Percentiles rank a stretch among this genome's conserved stretches.
Evolutionary conservation across 805 yeast species (phyloP).

Genomic region (Naumovozyma castellii): DNA sequence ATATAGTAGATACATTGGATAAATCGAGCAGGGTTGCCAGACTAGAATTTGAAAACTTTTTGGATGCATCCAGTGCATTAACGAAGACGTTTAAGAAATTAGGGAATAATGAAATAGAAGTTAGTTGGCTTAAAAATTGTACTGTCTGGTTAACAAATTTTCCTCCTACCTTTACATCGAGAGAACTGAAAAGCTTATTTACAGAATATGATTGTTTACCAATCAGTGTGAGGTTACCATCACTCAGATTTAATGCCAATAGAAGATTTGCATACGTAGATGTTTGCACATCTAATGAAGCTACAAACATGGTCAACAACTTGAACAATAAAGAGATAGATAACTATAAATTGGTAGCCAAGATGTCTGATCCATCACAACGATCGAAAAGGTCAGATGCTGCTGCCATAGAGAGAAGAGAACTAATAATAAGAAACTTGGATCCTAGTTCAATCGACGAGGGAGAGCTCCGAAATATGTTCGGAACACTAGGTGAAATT

Average conservation of each 20-base stretch:
- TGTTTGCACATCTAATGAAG: slow-evolving; percentile 35
- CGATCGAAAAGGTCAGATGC: slow-evolving; percentile 37
- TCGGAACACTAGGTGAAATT: slow-evolving; percentile 43
- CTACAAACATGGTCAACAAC: slow-evolving; percentile 34
- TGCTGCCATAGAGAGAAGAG: slow-evolving; percentile 42
- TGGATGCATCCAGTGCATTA: slow-evolving; percentile 46
- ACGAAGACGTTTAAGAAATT: slow-evolving; percentile 48
- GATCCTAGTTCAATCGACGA: slow-evolving; percentile 38
- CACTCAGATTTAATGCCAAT: slow-evolving; percentile 42
- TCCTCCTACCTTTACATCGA: slow-evolving; percentile 44
- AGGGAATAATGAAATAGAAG: slow-evolving; percentile 35
- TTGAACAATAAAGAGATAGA: slow-evolving; percentile 34
- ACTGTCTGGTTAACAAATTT: slow-evolving; percentile 70
- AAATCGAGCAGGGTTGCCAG: slow-evolving; percentile 34
- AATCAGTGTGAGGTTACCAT: slow-evolving; percentile 53
- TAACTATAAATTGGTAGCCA: slow-evolving; percentile 42
- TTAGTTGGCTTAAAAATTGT: slow-evolving; percentile 36
- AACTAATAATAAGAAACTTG: slow-evolving; percentile 45
- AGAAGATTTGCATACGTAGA: slow-evolving; percentile 73
- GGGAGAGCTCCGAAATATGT: slow-evolving; percentile 32
- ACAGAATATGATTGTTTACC: slow-evolving; percentile 31
- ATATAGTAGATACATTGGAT: slow-evolving; percentile 14
- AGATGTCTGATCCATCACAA: slow-evolving; percentile 50
- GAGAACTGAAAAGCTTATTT: slow-evolving; percentile 36
- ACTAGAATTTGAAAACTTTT: slow-evolving; percentile 46